Conservation (phyloP, 2,329 filamentous ascomycete species). For the Fusarium foetens region DNA sequence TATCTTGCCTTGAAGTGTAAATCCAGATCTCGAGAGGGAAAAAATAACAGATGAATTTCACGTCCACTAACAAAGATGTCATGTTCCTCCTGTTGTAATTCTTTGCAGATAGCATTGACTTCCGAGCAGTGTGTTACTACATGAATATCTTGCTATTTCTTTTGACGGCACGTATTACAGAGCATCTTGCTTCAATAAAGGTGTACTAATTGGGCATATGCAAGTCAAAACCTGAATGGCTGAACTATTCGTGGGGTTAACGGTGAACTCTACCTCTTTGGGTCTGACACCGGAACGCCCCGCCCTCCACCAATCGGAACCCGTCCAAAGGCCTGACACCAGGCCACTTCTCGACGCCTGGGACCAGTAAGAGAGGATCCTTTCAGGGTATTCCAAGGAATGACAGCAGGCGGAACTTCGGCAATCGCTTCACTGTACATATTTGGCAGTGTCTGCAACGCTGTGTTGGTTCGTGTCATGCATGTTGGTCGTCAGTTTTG, state of each 20-base stretch:
- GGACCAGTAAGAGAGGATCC: neutral
- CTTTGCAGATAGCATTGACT: too few relatives aligned
- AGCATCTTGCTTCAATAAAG: neutral
- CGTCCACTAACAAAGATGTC: neutral
- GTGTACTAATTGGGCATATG: neutral
- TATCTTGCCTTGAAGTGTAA: rapidly evolving
- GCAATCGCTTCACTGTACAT: neutral
- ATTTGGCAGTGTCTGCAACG: neutral
- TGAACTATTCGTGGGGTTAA: neutral
- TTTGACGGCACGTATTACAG: rapidly evolving
- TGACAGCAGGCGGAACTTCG: neutral
- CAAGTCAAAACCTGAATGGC: too few relatives aligned
- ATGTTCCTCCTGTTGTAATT: neutral
- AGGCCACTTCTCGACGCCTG: neutral
- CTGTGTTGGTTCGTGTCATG: neutral
- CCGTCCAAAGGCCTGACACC: neutral
- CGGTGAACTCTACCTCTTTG: neutral
- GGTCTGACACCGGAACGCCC: neutral
- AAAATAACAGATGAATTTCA: neutral
- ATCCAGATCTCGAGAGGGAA: too few relatives aligned
- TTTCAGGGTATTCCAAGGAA: neutral
- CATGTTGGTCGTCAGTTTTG: neutral
- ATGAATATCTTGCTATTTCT: neutral
- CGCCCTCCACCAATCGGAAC: neutral
- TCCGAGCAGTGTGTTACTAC: rapidly evolving